These are phyloP conservation scores for Acrodontium crateriforme DNA, from an alignment of 2,329 filamentous ascomycete genomes.

Conservation along the genomic window DNA sequence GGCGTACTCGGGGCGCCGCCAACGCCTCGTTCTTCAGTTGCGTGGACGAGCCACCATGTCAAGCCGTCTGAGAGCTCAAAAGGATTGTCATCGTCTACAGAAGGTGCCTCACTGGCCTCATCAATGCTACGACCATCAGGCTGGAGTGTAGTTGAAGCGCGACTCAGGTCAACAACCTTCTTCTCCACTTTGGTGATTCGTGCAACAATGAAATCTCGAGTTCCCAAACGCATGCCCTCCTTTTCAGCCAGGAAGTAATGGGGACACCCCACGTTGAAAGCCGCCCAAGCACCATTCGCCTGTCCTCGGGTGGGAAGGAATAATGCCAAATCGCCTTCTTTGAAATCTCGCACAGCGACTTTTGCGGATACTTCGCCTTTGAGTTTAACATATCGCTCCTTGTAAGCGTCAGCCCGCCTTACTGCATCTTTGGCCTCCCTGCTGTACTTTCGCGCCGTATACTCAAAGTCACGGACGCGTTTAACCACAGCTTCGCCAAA, in stretches of 20 bases:
- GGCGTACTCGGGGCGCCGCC: slow-evolving; percentile 78
- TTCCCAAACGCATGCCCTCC: slow-evolving; percentile 70
- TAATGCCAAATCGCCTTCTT: slow-evolving; percentile 85
- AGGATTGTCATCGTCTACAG: slow-evolving; percentile 79
- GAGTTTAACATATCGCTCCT: slow-evolving; percentile 68
- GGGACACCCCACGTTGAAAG: slow-evolving; percentile 93
- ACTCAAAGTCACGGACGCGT: slow-evolving; percentile 83
- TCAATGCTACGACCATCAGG: slow-evolving; percentile 30
- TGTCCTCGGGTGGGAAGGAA: slow-evolving; percentile 87
- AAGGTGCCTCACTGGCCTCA: slow-evolving; percentile 40
- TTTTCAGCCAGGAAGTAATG: slow-evolving; percentile 95
- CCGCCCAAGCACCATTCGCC: slow-evolving; percentile 88
- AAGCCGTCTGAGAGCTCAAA: slow-evolving; percentile 92
- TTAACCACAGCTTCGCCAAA: slow-evolving; percentile 79
- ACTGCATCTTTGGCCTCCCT: slow-evolving; percentile 57
- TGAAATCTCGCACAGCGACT: slow-evolving; percentile 91
- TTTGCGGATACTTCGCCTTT: slow-evolving; percentile 87
- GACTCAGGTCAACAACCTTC: slow-evolving; percentile 81
- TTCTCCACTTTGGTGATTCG: slow-evolving; percentile 85
- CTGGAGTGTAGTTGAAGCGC: slow-evolving; percentile 33
- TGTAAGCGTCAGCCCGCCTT: slow-evolving; percentile 40
- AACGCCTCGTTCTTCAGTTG: slow-evolving; percentile 64
- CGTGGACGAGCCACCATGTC: slow-evolving; percentile 92
- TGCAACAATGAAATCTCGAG: slow-evolving; percentile 90
- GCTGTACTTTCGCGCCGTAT: slow-evolving; percentile 84